Percentiles rank a stretch among this genome's conserved stretches.
phyloP scores from a whole-genome alignment of 2,329 filamentous ascomycete species.

The Diaporthe citrichinensis region DNA sequence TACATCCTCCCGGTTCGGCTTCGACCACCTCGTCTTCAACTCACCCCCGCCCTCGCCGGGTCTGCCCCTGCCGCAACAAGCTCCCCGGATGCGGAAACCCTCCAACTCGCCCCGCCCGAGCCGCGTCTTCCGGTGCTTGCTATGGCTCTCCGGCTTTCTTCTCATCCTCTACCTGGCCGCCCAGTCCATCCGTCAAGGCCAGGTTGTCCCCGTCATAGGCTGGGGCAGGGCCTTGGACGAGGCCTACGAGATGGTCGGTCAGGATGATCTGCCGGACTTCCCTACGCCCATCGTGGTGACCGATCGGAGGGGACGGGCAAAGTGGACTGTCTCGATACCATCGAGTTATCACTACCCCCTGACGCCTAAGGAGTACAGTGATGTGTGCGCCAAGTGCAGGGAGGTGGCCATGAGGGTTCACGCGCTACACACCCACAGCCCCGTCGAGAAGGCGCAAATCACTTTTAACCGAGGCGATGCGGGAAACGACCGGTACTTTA shows the following conservation, averaged over 20 bases:
- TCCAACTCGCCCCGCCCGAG: conserved; percentile 69
- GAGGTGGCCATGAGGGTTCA: conserved; percentile 73
- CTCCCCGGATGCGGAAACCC: conserved; percentile 73
- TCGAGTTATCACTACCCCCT: conserved; percentile 76
- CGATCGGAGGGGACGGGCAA: conserved; percentile 74
- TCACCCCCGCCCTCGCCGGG: conserved; percentile 78
- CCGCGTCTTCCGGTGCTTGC: conserved; percentile 68
- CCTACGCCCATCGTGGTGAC: conserved; percentile 80
- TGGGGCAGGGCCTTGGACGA: conserved; percentile 57
- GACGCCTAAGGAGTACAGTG: conserved; percentile 73
- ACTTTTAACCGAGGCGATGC: conserved; percentile 66
- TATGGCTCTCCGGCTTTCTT: conserved; percentile 67
- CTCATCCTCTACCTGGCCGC: conserved; percentile 66
- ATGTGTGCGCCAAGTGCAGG: conserved; percentile 77
- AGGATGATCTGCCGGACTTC: conserved; percentile 76
- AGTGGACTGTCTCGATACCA: conserved; percentile 88
- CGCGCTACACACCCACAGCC: conserved; percentile 61
- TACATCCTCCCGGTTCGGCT: conserved; percentile 74
- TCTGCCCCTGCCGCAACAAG: conserved; percentile 71
- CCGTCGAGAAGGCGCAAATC: conserved; percentile 50
- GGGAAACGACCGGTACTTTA: conserved; percentile 73
- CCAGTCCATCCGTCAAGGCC: conserved; percentile 50
- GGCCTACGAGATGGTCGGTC: conserved; percentile 77
- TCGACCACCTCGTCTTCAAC: conserved; percentile 77
- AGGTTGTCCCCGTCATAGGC: conserved; percentile 51